A percentile compares a stretch with the other conserved stretches of the same genome.
phyloP scores from a whole-genome alignment of 768 basidiomycete genomes.

The Tricholoma hemisulphureum region DNA sequence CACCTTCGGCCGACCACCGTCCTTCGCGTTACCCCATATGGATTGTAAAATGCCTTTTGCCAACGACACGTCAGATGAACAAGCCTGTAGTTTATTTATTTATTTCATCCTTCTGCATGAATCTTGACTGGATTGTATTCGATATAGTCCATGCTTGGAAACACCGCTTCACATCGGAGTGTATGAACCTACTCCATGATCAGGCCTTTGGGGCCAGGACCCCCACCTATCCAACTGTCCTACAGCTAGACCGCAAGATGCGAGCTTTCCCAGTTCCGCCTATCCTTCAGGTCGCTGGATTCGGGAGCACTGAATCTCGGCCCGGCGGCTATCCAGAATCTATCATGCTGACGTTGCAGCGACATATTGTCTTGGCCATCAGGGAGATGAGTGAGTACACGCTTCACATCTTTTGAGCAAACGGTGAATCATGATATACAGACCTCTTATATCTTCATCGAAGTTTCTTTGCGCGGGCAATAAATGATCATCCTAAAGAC shows the following conservation, averaged over 20 bases:
- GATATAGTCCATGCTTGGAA: conserved; percentile 63
- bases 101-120: background rate
- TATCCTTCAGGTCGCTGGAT: conserved; percentile 65
- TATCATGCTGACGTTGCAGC: conserved; percentile 55
- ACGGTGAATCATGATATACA: conserved; percentile 22
- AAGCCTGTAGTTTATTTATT: conserved; percentile 54
- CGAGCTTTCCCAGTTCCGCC: conserved; percentile 67
- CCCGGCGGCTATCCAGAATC: conserved; percentile 47
- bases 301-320: conserved; percentile 53
- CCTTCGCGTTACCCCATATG: conserved; percentile 63
- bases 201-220: conserved; percentile 71
- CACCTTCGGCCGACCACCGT: conserved; percentile 69
- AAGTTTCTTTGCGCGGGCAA: conserved; percentile 71
- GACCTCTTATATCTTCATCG: conserved; percentile 71
- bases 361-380: conserved; percentile 67
- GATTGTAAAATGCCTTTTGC: conserved; percentile 62
- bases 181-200: conserved; percentile 67
- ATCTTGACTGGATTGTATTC: conserved; percentile 4
- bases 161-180: conserved; percentile 65
- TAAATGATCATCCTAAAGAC: conserved; percentile 72
- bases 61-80: conserved; percentile 51
- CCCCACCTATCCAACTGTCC: conserved; percentile 63
- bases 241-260: conserved; percentile 67
- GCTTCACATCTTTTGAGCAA: background rate
- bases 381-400: conserved; percentile 61